Base-by-base conservation (phyloP, 805 yeast genomes). In the Middelhovenomyces tepae region DNA sequence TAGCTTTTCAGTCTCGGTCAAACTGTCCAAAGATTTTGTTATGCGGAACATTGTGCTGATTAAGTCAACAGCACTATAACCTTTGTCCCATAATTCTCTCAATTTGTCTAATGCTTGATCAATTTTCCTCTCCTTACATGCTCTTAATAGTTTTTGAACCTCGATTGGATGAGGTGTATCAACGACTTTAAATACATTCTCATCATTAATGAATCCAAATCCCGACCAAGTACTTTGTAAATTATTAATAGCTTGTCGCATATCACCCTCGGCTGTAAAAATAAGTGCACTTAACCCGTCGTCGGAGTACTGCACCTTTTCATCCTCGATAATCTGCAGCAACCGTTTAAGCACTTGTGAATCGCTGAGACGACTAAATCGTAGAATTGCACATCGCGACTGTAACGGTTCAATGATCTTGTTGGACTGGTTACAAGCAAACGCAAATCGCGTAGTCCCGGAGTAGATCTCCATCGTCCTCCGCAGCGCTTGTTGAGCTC, bases 231-330 rank as follows among this genome's bases (percentile, higher is more conserved):
- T 86, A 50, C 94, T 78, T 54, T 91, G 98, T 38, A 91, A 56
- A 57, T 91, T 91, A 53, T 91, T 91, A 30, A 91, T 72, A 0
- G 97, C 98, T 57, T 91, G 98, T 56, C 98, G 75, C 98, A 91
- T 89, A 54, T 91, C 98, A 39, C 98, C 98, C 53, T 91, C 98
- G 0, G 95, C 93, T 0, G 96, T 79, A 60, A 91, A 91, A 10
- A 91, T 75, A 38, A 91, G 67, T 0, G 98, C 97, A 45, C 85
- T 85, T 22, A 91, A 59, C 0, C 98, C 98, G 55, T 85, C 95
- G 40, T 85, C 82, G 11, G 87, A 74, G 56, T 73, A 82, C 50
- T 84, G 65, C 9, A 89, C 81, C 27, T 74, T 54, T 54, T 91
- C 97, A 2, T 57, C 48, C 44, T 77, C 67, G 28, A 77, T 69